Conservation (phyloP, 73 alveolate species). For the Tetrahymena thermophila region DNA sequence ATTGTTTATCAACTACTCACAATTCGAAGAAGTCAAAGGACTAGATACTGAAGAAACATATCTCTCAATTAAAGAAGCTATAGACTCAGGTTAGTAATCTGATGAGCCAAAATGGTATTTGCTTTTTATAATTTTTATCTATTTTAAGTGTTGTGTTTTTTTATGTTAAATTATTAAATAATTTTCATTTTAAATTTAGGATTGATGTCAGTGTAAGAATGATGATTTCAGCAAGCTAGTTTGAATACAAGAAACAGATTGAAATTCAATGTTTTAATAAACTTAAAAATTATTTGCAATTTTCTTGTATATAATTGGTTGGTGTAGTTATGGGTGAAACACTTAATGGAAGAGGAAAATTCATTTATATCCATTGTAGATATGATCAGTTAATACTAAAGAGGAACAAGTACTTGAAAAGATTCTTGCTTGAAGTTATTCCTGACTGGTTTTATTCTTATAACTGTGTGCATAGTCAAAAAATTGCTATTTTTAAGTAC, state of each 20-base stretch:
- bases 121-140: background rate
- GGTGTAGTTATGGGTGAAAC: background rate
- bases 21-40: background rate
- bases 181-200: background rate
- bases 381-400: background rate
- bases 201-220: background rate
- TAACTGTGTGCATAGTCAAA: background rate
- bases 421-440: background rate
- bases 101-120: background rate
- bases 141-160: background rate
- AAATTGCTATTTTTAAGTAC: background rate
- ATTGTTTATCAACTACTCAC: background rate
- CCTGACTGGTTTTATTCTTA: background rate
- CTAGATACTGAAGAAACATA: background rate
- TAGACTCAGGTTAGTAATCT: background rate
- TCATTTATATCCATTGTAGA: background rate
- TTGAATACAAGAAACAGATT: background rate
- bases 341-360: background rate
- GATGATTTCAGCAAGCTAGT: background rate
- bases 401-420: background rate
- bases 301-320: background rate
- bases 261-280: background rate
- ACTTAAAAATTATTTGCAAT: background rate
- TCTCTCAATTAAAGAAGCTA: background rate
- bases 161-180: too few species aligned